Evolutionary conservation across 1,139 yeast genomes (phyloP), one percentile per base, ranked within the genome.

Genomic region (Starmera stellimalicola): DNA sequence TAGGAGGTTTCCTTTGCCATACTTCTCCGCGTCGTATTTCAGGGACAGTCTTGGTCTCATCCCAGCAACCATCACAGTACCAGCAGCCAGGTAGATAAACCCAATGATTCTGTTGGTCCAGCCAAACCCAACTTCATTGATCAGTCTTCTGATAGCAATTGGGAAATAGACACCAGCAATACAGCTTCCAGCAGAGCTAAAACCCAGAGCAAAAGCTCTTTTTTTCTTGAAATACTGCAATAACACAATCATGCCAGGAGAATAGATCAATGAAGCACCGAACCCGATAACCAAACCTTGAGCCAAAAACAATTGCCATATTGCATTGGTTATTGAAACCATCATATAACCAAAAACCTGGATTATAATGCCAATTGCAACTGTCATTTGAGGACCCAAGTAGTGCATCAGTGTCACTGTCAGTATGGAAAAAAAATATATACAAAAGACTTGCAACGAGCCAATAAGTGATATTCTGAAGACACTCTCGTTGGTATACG

Each of bases 121-220:
- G 44, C 57, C 55, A 54, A 65, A 50, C 37, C 81, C 80, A 47
- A 73, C 58, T 32, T 54, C 42, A 19, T 45, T 37, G 30, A 59
- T 51, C 26, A 68, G 43, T 7, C 48, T 47, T 19, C 62, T 52
- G n/a, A 64, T 52, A 4, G 58, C 60, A 37, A 65, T 57, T 2
- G 73, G 71, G 61, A 68, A 68, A 18, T 65, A 61, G 12, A 78
- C 65, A 3, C 85, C 85, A 2, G 84, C 87, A 6, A 68, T 54
- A 7, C 81, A 76, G 2, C 80, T 66, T 0, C 84, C 83, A 1
- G 76, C 67, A 0, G 77, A 65, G 0, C 73, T 69, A 2, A 77
- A 42, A 4, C 82, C 79, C 10, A 66, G 54, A 1, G 80, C 84
- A 18, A 75, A 51, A 0, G 77, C 73, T 37, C 81, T 62, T 38